Evolutionary conservation across 371 early-diverging fungal species (phyloP).

Genomic region (Lichtheimia hyalospora): DNA sequence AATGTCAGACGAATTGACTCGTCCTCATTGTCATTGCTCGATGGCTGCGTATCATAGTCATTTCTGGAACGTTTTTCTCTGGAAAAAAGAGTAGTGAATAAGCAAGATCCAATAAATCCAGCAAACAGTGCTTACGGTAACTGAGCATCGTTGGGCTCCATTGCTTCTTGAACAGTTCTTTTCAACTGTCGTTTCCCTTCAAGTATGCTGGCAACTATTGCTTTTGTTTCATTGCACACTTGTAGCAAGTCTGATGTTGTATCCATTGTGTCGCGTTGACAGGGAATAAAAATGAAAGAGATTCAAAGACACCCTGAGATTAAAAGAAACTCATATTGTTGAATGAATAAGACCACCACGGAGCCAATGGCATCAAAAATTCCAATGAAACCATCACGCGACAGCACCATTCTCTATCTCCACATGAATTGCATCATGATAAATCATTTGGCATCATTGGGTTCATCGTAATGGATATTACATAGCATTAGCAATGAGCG

Average conservation of each 20-base stretch:
- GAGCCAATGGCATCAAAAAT: too few relatives aligned
- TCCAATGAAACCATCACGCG: too few relatives aligned
- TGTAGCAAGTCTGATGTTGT: not conserved
- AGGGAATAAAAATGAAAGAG: not conserved
- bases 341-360: too few relatives aligned
- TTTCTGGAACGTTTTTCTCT: not conserved
- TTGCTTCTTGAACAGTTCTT: not conserved
- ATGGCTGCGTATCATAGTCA: not conserved
- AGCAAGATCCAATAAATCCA: too few relatives aligned
- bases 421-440: too few relatives aligned
- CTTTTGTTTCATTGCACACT: not conserved
- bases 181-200: not conserved
- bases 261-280: not conserved
- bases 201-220: not conserved
- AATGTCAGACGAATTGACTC: not conserved
- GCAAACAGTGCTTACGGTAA: not conserved
- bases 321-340: too few relatives aligned
- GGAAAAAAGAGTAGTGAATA: too few relatives aligned
- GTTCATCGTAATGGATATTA: too few relatives aligned
- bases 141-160: not conserved
- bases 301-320: too few relatives aligned
- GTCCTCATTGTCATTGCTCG: not conserved
- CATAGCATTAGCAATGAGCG: too few relatives aligned
- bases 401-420: too few relatives aligned
- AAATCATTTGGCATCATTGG: too few relatives aligned